Conservation (phyloP, 2,329 filamentous ascomycete species). For the Coniella lustricola region DNA sequence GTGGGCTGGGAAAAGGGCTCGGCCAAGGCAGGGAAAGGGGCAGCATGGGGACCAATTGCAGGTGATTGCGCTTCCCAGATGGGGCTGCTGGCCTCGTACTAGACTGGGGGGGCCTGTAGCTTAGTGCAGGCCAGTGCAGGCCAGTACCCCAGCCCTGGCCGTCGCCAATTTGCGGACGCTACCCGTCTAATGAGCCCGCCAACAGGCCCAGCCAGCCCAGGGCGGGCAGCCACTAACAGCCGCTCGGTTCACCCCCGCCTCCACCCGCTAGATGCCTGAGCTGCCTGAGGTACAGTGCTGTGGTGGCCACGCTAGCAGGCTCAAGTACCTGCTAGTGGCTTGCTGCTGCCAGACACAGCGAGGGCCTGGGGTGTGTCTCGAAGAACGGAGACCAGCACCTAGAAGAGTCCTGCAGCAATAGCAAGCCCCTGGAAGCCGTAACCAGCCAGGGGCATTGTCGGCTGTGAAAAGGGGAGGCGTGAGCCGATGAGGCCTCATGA, state of each 20-base stretch:
- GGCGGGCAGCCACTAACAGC: background rate
- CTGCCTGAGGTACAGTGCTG: background rate
- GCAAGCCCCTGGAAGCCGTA: background rate
- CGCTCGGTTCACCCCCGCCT: conserved; percentile 1
- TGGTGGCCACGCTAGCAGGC: too few relatives aligned
- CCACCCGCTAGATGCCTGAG: background rate
- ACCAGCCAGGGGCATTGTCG: background rate
- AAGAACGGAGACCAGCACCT: too few relatives aligned
- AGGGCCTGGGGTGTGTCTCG: background rate
- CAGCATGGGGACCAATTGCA: conserved; percentile 1
- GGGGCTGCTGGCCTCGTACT: conserved; percentile 9
- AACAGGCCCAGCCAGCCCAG: background rate
- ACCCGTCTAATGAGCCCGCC: conserved; percentile 4
- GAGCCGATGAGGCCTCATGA: background rate
- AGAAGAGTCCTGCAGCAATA: too few relatives aligned
- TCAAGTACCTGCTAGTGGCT: background rate
- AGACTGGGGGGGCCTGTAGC: conserved; percentile 2
- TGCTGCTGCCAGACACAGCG: too few relatives aligned
- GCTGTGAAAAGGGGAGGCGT: background rate
- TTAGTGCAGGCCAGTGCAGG: too few relatives aligned
- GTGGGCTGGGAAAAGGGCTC: background rate
- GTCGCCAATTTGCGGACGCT: conserved; percentile 10
- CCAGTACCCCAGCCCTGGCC: conserved; percentile 3
- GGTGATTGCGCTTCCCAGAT: conserved; percentile 7
- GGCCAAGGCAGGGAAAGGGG: conserved; percentile 4